phyloP scores from a whole-genome alignment of 208 protist genomes.

The Wallacemonas sp. region DNA sequence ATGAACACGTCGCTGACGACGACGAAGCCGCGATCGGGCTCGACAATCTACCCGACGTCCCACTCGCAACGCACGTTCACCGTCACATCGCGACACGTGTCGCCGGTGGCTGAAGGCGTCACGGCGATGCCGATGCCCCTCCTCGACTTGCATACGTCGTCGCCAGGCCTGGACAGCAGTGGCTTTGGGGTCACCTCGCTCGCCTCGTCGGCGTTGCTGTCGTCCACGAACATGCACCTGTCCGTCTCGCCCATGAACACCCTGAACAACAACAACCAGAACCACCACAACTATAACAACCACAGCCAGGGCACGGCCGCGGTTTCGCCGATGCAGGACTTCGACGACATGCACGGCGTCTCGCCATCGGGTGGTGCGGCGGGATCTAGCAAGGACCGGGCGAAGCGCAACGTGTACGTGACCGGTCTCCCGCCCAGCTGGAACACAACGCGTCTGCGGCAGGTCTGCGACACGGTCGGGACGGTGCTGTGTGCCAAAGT shows the following conservation, averaged over 20 bases:
- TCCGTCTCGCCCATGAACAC: too few species aligned
- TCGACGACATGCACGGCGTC: too few species aligned
- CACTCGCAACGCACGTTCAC: background rate
- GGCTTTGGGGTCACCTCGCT: background rate
- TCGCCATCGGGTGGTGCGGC: too few species aligned
- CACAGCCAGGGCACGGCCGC: background rate
- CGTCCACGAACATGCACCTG: too few species aligned
- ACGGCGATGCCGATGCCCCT: background rate
- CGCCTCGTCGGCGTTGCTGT: background rate
- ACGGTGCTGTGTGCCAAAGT: conserved; percentile 38
- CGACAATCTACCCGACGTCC: background rate
- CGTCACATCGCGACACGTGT: background rate
- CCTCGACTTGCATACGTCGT: background rate
- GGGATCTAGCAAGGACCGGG: background rate
- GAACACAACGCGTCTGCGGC: conserved; percentile 38
- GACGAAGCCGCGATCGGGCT: background rate
- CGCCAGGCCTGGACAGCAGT: background rate
- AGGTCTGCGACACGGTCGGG: conserved; percentile 28
- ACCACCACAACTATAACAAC: background rate
- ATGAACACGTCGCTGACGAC: background rate
- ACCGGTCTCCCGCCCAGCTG: conserved; percentile 33
- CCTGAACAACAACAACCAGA: background rate
- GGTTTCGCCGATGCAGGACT: background rate
- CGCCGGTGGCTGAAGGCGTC: background rate
- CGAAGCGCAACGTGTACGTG: conserved; percentile 33